phyloP scores from a whole-genome alignment of 1,139 yeast species.

The Yamadazyma conglobata region DNA sequence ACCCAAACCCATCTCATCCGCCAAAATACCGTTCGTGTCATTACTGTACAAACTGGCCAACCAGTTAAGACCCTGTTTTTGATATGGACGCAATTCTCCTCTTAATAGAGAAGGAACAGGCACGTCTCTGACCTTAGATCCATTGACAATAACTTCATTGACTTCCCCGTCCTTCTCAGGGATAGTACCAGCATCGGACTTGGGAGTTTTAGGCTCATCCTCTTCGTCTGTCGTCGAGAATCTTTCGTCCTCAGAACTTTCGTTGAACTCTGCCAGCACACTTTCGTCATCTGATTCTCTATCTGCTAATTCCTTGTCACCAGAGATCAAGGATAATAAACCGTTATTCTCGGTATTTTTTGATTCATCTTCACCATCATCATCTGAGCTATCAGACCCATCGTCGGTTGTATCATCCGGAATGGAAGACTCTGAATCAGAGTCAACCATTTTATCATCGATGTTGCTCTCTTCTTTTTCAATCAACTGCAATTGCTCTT shows the following conservation, averaged over 20 bases:
- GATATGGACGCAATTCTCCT: constrained; percentile 86
- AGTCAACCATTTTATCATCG: constrained; percentile 12
- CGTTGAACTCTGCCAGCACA: constrained; percentile 13
- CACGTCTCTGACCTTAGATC: constrained; percentile 61
- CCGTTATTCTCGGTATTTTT: constrained; percentile 15
- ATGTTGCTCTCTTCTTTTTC: constrained; percentile 18
- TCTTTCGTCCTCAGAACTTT: constrained; percentile 20
- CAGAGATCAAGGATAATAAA: constrained; percentile 21
- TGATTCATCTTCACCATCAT: constrained; percentile 7
- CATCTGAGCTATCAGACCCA: constrained; percentile 9
- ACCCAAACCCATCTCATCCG: constrained; percentile 99
- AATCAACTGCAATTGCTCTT: constrained; percentile 33
- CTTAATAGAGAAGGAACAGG: constrained; percentile 65
- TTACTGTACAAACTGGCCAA: constrained; percentile 89
- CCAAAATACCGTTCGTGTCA: constrained; percentile 92
- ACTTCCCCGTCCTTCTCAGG: constrained; percentile 17
- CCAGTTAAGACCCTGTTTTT: constrained; percentile 97
- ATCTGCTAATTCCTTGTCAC: constrained; percentile 15
- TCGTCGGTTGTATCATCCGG: constrained; percentile 17
- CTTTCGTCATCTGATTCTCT: constrained; percentile 19
- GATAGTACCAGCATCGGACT: constrained; percentile 16
- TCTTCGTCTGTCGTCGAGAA: constrained; percentile 22
- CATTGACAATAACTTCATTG: constrained; percentile 38
- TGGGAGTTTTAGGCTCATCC: constrained; percentile 29
- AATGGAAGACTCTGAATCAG: constrained; percentile 18